Evolutionary conservation across 2,329 filamentous ascomycete species (phyloP).

Genomic region (Chalara sp.): DNA sequence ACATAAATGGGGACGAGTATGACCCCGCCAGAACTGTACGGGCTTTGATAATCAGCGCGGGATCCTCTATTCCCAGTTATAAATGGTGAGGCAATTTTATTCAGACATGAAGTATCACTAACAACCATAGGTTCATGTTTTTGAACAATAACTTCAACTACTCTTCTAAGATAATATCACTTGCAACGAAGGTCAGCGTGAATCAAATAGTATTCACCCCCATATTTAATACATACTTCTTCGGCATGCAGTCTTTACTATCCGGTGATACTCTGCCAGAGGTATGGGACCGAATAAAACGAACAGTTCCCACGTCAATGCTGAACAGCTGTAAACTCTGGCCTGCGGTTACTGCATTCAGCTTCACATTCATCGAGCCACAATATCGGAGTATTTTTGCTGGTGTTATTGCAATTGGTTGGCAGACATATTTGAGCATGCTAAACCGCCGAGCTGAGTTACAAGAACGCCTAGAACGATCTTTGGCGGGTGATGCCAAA

Average conservation of each 20-base stretch:
- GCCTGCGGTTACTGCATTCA: slow-evolving; percentile 82
- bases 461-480: slow-evolving; percentile 28
- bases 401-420: slow-evolving; percentile 73
- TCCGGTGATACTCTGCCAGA: slow-evolving; percentile 59
- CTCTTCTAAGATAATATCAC: slow-evolving; percentile 60
- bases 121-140: slow-evolving; percentile 61
- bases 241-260: slow-evolving; percentile 70
- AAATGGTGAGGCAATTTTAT: slow-evolving; percentile 57
- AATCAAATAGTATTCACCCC: slow-evolving; percentile 81
- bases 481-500: background rate
- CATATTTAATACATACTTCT: slow-evolving; percentile 77
- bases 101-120: background rate
- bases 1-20: slow-evolving; percentile 55
- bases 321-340: slow-evolving; percentile 80
- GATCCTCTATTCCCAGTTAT: slow-evolving; percentile 71
- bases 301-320: slow-evolving; percentile 71
- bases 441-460: slow-evolving; percentile 69
- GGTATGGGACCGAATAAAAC: slow-evolving; percentile 61
- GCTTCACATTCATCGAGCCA: slow-evolving; percentile 74
- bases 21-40: slow-evolving; percentile 63
- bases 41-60: slow-evolving; percentile 66
- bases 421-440: slow-evolving; percentile 86
- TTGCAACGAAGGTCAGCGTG: slow-evolving; percentile 70
- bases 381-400: slow-evolving; percentile 78
- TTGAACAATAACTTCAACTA: slow-evolving; percentile 82